Conservation (phyloP, 139 green algal species). For the Pleodorina starrii region DNA sequence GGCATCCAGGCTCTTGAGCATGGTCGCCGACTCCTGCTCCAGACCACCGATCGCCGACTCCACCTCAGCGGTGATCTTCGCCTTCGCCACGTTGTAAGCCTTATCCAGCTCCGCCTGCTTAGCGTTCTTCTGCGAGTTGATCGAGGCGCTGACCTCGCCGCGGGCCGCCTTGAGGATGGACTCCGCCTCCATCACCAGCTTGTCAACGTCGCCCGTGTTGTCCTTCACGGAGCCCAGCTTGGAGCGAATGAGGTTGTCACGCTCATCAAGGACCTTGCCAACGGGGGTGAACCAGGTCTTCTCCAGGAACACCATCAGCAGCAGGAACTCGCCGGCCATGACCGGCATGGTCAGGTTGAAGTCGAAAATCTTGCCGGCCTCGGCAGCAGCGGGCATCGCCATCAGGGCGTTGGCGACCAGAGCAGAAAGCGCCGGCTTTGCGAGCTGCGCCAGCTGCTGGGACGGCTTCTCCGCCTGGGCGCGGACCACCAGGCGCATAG, state of each 20-base stretch:
- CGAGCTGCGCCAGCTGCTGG: slow-evolving; percentile 38
- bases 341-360: slow-evolving; percentile 69
- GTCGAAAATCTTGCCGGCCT: slow-evolving; percentile 73
- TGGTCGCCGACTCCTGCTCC: slow-evolving; percentile 81
- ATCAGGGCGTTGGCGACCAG: slow-evolving; percentile 79
- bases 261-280: slow-evolving; percentile 90
- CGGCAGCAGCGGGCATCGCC: slow-evolving; percentile 80
- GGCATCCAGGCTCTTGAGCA: slow-evolving; percentile 79
- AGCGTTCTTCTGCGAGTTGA: slow-evolving; percentile 71
- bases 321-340: slow-evolving; percentile 88
- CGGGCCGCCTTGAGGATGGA: slow-evolving; percentile 71
- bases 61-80: slow-evolving; percentile 70
- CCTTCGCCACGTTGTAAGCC: slow-evolving; percentile 67
- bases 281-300: slow-evolving; percentile 94
- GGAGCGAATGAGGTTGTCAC: slow-evolving; percentile 80
- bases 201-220: slow-evolving; percentile 66
- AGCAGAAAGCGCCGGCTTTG: slow-evolving; percentile 49
- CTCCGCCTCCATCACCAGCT: slow-evolving; percentile 66
- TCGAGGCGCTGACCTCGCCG: slow-evolving; percentile 61
- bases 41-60: slow-evolving; percentile 69
- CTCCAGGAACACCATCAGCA: slow-evolving; percentile 95
- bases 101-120: slow-evolving; percentile 78
- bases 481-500: slow-evolving; percentile 45
- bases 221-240: slow-evolving; percentile 88
- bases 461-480: slow-evolving; percentile 1